A percentile compares a stretch with the other conserved stretches of the same genome.
Conservation (phyloP, 78 protist genomes). For the Dictyostelium firmibasis region DNA sequence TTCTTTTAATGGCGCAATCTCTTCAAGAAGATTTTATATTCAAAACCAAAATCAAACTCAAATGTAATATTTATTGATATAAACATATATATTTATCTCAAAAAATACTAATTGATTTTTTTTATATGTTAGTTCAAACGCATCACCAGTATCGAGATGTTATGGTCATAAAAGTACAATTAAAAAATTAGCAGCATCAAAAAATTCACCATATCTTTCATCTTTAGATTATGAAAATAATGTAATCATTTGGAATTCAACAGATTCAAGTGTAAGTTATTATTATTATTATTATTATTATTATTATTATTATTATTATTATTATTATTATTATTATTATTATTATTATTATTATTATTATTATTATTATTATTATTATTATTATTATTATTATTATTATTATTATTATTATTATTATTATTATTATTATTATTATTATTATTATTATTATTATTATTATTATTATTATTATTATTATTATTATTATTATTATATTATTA, state of each 20-base stretch:
- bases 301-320: neutral
- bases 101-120: neutral
- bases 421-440: too few relatives aligned
- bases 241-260: slow-evolving; percentile 36
- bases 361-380: too few relatives aligned
- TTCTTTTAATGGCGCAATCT: slow-evolving; percentile 64
- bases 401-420: too few relatives aligned
- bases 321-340: too few relatives aligned
- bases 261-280: neutral
- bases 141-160: slow-evolving; percentile 45
- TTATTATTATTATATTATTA: too few relatives aligned
- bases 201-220: neutral
- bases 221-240: slow-evolving; percentile 38
- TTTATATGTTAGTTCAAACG: slow-evolving; percentile 1
- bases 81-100: too few relatives aligned
- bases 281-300: neutral
- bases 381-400: too few relatives aligned
- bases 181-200: neutral
- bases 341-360: too few relatives aligned
- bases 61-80: neutral
- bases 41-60: slow-evolving; percentile 71
- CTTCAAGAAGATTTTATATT: slow-evolving; percentile 49
- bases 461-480: too few relatives aligned
- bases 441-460: too few relatives aligned
- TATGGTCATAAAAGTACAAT: slow-evolving; percentile 38